Conservation (phyloP, 2,329 filamentous ascomycete species). For the Didymosphaeria variabile region DNA sequence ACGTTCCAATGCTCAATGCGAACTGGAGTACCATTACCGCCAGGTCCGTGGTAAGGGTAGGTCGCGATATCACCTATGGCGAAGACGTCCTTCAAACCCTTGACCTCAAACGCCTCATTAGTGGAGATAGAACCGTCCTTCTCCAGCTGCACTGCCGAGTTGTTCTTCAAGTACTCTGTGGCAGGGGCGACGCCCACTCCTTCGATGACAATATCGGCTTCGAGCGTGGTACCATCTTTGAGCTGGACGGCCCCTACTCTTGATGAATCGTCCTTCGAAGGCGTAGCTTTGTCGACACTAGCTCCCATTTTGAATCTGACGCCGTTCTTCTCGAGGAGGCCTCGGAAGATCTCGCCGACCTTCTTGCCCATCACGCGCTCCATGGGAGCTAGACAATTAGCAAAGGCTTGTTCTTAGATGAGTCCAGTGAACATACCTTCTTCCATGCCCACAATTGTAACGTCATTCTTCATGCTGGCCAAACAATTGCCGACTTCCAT, state of each 20-base stretch:
- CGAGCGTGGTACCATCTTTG: constrained; percentile 84
- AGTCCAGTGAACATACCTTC: constrained; percentile 50
- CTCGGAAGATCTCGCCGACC: constrained; percentile 83
- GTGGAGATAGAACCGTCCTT: constrained; percentile 86
- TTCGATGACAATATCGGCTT: constrained; percentile 89
- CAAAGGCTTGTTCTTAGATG: not conserved
- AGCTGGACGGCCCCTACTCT: constrained; percentile 83
- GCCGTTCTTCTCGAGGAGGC: constrained; percentile 81
- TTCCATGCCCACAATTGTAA: constrained; percentile 90
- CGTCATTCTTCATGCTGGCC: constrained; percentile 78
- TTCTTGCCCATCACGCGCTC: constrained; percentile 84
- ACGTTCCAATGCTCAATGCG: constrained; percentile 99
- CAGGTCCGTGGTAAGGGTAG: constrained; percentile 92
- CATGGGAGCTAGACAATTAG: constrained; percentile 67
- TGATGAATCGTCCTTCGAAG: constrained; percentile 71
- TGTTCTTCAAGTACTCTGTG: constrained; percentile 81
- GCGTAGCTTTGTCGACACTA: constrained; percentile 81
- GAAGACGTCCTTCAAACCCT: constrained; percentile 82
- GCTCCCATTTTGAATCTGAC: constrained; percentile 88
- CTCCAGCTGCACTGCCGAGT: constrained; percentile 74
- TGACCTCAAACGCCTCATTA: constrained; percentile 80
- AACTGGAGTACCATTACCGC: constrained; percentile 74
- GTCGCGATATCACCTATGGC: constrained; percentile 95
- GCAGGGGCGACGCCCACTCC: constrained; percentile 89
- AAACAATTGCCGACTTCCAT: constrained; percentile 93